Evolutionary conservation across 495 filamentous ascomycete genomes (phyloP), one percentile per base, ranked within the genome.

Genomic region (Elaphomyces granulatus): DNA sequence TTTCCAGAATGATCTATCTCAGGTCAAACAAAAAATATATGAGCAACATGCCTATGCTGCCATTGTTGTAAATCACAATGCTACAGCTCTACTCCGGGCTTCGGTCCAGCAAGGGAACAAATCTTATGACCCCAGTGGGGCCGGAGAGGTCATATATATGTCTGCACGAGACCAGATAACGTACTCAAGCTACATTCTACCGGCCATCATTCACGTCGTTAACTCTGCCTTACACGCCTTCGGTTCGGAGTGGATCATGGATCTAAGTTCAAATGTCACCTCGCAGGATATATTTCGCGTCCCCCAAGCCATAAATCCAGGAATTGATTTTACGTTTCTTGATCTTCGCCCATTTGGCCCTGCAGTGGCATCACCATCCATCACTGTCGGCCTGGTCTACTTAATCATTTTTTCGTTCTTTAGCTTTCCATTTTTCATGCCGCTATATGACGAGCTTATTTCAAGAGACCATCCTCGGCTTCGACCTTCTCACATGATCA

Each of bases 371-470:
- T 72, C 64, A 2, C 78, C 78, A 0, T 67, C 78, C 4, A 69
- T 80, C 7, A 70, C 67, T 2, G 75, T 83, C 41, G 78, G 78
- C 0, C 53, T 83, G 23, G 81, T 82, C 51, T 82, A 83, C 54
- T 59, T 84, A 17, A 80, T 83, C 51, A 81, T 84, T 52, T 63
- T 83, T 26, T 70, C 77, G 3, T 82, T 82, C 61, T 82, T 82
- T 64, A 75, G 71, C 36, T 81, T 78, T 53, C 61, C 72, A 4
- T 83, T 83, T 66, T 71, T 79, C 50, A 65, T 82, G 45, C 77
- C 77, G 0, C 68, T 81, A 40, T 78, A 84, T 50, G 66, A 66
- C 37, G 67, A 68, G 42, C 71, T 74, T 46, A 54, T 72, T 49
- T 59, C 47, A 32, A 55, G 49, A n/a, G 56, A 60, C 30, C 71